Evolutionary conservation across 331 rosid species (phyloP).

Genomic region (Ulmus americana): DNA sequence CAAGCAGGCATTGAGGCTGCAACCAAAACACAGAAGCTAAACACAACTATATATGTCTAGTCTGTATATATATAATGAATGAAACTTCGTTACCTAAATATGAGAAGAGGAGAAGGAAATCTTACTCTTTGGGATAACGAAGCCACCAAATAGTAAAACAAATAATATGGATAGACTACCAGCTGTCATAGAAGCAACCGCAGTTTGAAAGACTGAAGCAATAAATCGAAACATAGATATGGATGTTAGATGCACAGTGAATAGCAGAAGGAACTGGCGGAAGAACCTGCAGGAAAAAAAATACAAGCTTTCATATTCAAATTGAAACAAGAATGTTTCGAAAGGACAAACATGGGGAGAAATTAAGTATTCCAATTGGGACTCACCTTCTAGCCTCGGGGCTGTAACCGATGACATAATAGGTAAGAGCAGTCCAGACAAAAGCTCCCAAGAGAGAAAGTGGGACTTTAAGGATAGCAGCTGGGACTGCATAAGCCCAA

Average conservation of each 20-base stretch:
- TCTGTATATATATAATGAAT: not conserved
- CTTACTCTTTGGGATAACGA: slow-evolving; percentile 67
- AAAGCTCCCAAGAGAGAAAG: slow-evolving; percentile 60
- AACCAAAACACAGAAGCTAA: not conserved
- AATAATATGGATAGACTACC: slow-evolving; percentile 47
- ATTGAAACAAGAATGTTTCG: not conserved
- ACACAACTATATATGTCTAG: not conserved
- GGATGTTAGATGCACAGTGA: slow-evolving; percentile 58
- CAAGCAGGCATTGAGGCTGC: slow-evolving; percentile 74
- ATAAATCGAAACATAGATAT: slow-evolving; percentile 69
- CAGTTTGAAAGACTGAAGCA: slow-evolving; percentile 59
- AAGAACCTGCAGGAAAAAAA: slow-evolving; percentile 51
- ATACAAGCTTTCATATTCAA: not conserved
- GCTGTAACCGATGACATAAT: slow-evolving; percentile 72
- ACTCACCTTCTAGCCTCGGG: slow-evolving; percentile 62
- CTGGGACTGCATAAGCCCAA: slow-evolving; percentile 80
- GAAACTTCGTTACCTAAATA: not conserved
- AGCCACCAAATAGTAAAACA: slow-evolving; percentile 76
- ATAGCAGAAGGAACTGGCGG: slow-evolving; percentile 52
- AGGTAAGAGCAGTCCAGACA: slow-evolving; percentile 76
- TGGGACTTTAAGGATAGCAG: slow-evolving; percentile 64
- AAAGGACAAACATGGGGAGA: not conserved
- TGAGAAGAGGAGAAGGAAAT: not conserved
- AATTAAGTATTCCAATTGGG: slow-evolving; percentile 4
- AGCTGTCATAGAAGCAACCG: slow-evolving; percentile 53